Base-by-base conservation (phyloP, 345 rosid genomes). In the Dipteronia sinensis region DNA sequence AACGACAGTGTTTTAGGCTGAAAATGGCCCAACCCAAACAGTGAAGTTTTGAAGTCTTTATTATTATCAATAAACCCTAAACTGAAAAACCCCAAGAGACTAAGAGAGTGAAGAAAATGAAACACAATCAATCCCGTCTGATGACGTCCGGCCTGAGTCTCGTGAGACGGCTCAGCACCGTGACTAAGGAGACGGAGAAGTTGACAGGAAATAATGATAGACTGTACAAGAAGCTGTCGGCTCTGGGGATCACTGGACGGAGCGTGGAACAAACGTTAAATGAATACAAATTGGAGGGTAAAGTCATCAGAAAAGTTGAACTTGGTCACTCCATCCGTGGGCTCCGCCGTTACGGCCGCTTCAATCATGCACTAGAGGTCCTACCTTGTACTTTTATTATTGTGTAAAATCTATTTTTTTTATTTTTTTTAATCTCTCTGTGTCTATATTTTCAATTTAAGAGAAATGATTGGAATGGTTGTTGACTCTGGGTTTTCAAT, bases 301-400 rank as follows among this genome's bases (percentile, higher is more conserved):
- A 74, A 12, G 11, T 67, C 67, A 20, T 88, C 7, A 27, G 65
- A 10, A 91, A 86, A 71, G 29, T 27, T 7, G 88, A 81, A 8
- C 93, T 91, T 17, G 25, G 63, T 73, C 71, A 82, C 31, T 86
- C 85, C 83, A 66, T 88, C 68, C 88, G 63, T 78, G 84, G 84
- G 82, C 89, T 95, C 65, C 97, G 98, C 77, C 87, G 75, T 72
- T 82, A 75, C 82, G 80, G 83, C n/a, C 88, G 82, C 51, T 85
- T 81, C 71, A 77, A 87, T 64, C 88, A 87, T 42, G 93, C 93
- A 42, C 89, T 90, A 67, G 88, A 94, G 95, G 98, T 93, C 67
- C 56, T 63, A 19, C 58, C 12, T 15, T 22, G 11, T 61, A n/a
- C n/a, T n/a, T n/a, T n/a, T n/a, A n/a, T n/a, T n/a, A n/a, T n/a